Evolutionary conservation across 768 basidiomycete genomes (phyloP).

Genomic region (Tricholoma bakamatsutake): DNA sequence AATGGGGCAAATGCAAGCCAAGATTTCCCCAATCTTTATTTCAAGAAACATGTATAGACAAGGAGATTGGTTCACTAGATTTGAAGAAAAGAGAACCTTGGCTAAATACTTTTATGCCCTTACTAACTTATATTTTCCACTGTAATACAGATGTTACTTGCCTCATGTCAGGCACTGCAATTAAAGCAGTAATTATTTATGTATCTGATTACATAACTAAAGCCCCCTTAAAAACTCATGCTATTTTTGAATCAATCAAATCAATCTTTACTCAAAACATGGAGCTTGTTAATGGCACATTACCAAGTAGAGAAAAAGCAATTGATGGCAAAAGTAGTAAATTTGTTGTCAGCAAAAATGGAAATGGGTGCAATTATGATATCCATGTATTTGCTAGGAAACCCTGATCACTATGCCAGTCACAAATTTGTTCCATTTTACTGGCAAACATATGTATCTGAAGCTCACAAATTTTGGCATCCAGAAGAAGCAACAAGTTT

Average conservation of each 20-base stretch:
- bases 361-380: constrained; percentile 34
- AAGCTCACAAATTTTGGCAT: constrained; percentile 9
- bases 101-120: constrained; percentile 32
- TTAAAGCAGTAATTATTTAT: constrained; percentile 33
- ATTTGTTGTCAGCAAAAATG: constrained; percentile 21
- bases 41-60: too few relatives aligned
- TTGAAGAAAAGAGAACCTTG: constrained; percentile 24
- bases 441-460: constrained; percentile 23
- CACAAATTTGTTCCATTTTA: too few relatives aligned
- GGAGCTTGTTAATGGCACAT: constrained; percentile 15
- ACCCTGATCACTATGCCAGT: too few relatives aligned
- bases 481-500: background rate
- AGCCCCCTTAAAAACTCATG: constrained; percentile 29
- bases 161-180: constrained; percentile 32
- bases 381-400: constrained; percentile 26
- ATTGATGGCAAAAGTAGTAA: constrained; percentile 28
- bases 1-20: too few relatives aligned
- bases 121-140: constrained; percentile 26
- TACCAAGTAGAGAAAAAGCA: constrained; percentile 15
- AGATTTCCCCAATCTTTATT: too few relatives aligned
- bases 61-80: constrained; percentile 11
- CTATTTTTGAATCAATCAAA: constrained; percentile 27
- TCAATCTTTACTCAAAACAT: constrained; percentile 19
- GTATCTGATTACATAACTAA: constrained; percentile 30
- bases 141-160: constrained; percentile 36